Evolutionary conservation across 306 rosid species (phyloP), one percentile per base, ranked within the genome.

Genomic region (Citrullus colocynthis): DNA sequence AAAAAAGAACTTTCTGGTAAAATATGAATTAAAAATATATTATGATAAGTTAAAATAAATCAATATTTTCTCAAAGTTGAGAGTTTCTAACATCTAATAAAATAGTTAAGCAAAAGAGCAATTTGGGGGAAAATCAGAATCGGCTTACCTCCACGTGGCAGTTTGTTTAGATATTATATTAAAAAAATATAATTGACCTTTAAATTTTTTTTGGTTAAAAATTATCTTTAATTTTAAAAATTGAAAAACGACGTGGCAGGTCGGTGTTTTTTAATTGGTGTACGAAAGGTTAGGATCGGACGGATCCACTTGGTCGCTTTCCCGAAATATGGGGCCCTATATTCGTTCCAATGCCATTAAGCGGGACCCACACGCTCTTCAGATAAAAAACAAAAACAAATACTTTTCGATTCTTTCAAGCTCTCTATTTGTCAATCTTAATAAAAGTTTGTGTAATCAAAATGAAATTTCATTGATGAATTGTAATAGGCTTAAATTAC

Each of bases 301-400:
- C 51, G 73, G 72, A 65, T 65, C 73, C 51, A 7, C 73, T 65
- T 66, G 49, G 73, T 66, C 72, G 72, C 72, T 65, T 65, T 65
- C 73, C 30, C 28, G 13, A 3, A 36, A 2, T 8, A 7, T 15
- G 3, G 69, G 69, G 69, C 21, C 69, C 37, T 13, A 16, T 6
- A 24, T 32, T 61, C 13, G 11, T 61, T 30, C 18, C 10, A 10
- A 30, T 61, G 18, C 18, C 21, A 64, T 20, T 64, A 64, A 64
- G 48, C 36, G 48, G 71, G 24, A 64, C 45, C 48, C 71, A 64
- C 44, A 7, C 75, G 56, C 44, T 66, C 28, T 37, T 64, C 10
- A 44, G 1, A 44, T 9, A 9, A 44, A 44, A 24, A 52, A 16
- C 14, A 0, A 16, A 36, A 63, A 36, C 21, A 17, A 36, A 7